Evolutionary conservation across 495 filamentous ascomycete genomes (phyloP), one percentile per base, ranked within the genome.

Genomic region (Penicillium soppii): DNA sequence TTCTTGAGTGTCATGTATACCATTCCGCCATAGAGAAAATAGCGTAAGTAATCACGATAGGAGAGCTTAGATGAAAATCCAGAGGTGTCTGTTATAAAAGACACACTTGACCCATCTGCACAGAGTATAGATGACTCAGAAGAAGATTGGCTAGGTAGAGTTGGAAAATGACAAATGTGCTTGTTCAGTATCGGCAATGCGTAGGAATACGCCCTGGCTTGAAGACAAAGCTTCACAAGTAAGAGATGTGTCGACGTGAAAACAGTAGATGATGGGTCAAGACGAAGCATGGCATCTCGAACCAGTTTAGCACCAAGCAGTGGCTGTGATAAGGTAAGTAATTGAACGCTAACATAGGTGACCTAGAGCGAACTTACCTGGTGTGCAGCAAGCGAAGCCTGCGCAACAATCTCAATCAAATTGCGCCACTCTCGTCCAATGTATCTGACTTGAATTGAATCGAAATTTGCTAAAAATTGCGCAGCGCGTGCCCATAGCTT

Each of bases 21-120:
- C 80, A 90, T 82, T 19, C 84, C 92, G 40, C 87, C 82, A 41
- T 87, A 76, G 4, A 94, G 67, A 56, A 91, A 91, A 68, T 95
- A 97, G 54, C 86, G 82, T 19, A 95, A 67, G 37, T 92, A 75
- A 35, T 84, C 75, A 39, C 73, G 68, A 49, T 79, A 68, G 15
- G 71, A 78, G 16, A 95, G 43, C 25, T 75, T 75, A 0, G 66
- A 57, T 8, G 84, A 83, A 39, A 92, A 71, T 3, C 82, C 83
- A 1, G 80, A 78, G 1, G 73, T 60, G 17, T 69, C 53, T 2
- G 79, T 83, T 13, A 91, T 79, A 57, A 82, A 89, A 9, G 64
- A 48, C 57, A 67, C 25, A 57, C 56, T 59, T 2, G 68, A 63
- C 19, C 65, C 63, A 35, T 65, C 40, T 1, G 67, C 65, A 46